A percentile compares a stretch with the other conserved stretches of the same genome.
phyloP scores from a whole-genome alignment of 495 filamentous ascomycete species.

The Mycothermus thermophilus region DNA sequence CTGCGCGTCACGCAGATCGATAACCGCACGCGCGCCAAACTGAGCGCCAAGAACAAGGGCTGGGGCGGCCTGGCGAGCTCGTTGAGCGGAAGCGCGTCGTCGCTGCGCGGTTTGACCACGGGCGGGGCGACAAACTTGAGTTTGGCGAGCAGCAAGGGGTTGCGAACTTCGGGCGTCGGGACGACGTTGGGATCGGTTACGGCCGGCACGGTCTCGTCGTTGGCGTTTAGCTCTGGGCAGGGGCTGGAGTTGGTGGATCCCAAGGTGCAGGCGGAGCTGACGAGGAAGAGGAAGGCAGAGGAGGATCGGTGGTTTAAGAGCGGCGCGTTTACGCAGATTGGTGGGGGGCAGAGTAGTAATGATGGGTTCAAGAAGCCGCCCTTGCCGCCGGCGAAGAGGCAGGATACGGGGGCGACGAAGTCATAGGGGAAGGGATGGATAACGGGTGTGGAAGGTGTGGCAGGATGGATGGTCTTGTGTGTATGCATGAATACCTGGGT shows the following conservation, averaged over 20 bases:
- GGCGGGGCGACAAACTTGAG: conserved; percentile 52
- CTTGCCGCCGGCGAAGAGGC: conserved; percentile 48
- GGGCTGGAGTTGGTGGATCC: conserved; percentile 93
- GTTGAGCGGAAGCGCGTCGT: conserved; percentile 56
- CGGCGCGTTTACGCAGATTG: conserved; percentile 88
- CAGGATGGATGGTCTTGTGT: too few relatives aligned
- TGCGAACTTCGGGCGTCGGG: conserved; percentile 64
- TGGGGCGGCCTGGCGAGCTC: conserved; percentile 75
- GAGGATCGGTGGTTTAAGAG: conserved; percentile 93
- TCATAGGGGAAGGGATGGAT: too few relatives aligned
- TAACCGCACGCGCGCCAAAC: conserved; percentile 78
- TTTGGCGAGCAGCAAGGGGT: conserved; percentile 51
- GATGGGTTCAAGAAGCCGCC: conserved; percentile 45
- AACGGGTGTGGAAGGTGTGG: too few relatives aligned
- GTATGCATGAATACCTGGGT: too few relatives aligned
- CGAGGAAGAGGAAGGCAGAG: conserved; percentile 79
- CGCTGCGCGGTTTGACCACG: conserved; percentile 57
- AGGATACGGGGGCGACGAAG: conserved; percentile 38
- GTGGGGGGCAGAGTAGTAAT: conserved; percentile 21
- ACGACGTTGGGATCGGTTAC: conserved; percentile 38
- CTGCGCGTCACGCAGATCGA: conserved; percentile 83
- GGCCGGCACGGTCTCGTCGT: conserved; percentile 67
- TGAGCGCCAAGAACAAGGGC: conserved; percentile 90
- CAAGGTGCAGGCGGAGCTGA: conserved; percentile 70
- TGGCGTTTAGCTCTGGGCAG: conserved; percentile 90